A percentile compares a stretch with the other conserved stretches of the same genome.
Evolutionary conservation across 2,329 filamentous ascomycete genomes (phyloP).

Genomic region (Periconia digitata): DNA sequence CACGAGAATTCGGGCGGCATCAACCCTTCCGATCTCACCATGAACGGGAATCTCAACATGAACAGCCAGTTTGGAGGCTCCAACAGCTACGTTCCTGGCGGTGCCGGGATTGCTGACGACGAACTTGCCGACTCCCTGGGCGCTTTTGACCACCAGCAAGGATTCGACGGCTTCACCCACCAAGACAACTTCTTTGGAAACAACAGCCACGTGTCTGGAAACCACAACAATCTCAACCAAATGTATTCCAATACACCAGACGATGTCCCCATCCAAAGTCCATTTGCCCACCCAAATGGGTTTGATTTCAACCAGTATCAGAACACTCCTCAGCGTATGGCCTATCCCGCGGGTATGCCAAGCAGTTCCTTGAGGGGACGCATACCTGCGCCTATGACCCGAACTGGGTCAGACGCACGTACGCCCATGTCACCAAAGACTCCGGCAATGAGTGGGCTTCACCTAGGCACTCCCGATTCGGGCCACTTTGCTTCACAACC

Average conservation of each 20-base stretch:
- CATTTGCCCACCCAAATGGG: constrained; percentile 68
- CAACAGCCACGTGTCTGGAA: constrained; percentile 53
- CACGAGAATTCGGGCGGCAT: constrained; percentile 52
- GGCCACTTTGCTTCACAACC: constrained; percentile 75
- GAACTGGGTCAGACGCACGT: constrained; percentile 66
- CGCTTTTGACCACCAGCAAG: constrained; percentile 51
- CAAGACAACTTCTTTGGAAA: constrained; percentile 48
- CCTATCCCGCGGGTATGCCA: constrained; percentile 34
- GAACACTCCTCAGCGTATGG: constrained; percentile 61
- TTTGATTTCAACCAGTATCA: constrained; percentile 80
- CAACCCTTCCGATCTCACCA: constrained; percentile 82
- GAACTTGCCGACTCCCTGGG: constrained; percentile 75
- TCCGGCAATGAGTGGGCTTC: constrained; percentile 71
- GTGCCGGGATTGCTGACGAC: constrained; percentile 81
- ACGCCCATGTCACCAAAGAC: constrained; percentile 87
- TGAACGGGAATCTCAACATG: constrained; percentile 61
- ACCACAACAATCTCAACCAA: constrained; percentile 69
- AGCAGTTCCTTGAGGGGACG: constrained; percentile 35
- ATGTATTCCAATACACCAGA: constrained; percentile 91
- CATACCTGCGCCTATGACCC: constrained; percentile 54
- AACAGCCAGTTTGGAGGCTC: constrained; percentile 59
- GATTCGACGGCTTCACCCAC: constrained; percentile 57
- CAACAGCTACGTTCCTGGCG: constrained; percentile 75
- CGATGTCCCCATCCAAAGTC: constrained; percentile 87
- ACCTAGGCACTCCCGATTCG: constrained; percentile 71